Evolutionary conservation across 2,329 filamentous ascomycete genomes (phyloP).

Genomic region (Exophiala phaeomuriformis): DNA sequence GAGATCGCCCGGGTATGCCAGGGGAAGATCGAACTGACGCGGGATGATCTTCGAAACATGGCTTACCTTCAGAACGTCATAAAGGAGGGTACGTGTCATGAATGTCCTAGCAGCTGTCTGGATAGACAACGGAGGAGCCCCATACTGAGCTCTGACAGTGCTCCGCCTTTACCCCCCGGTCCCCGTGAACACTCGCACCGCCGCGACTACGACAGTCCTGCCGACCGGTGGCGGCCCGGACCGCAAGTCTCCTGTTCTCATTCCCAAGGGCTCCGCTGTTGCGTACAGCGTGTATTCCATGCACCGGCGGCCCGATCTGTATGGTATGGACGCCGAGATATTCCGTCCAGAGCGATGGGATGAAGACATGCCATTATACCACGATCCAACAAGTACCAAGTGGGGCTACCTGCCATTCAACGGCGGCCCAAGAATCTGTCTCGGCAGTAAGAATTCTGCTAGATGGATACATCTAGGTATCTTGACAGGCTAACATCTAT

Average conservation of each 20-base stretch:
- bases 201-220: conserved; percentile 65
- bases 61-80: conserved; percentile 42
- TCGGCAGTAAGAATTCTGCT: conserved; percentile 37
- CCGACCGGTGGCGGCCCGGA: conserved; percentile 53
- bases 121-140: too few relatives aligned
- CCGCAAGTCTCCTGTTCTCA: conserved; percentile 37
- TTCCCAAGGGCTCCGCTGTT: conserved; percentile 42
- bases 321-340: conserved; percentile 35
- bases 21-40: conserved; percentile 35
- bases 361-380: conserved; percentile 39
- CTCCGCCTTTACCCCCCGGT: conserved; percentile 70
- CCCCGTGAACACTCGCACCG: conserved; percentile 67
- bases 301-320: conserved; percentile 43
- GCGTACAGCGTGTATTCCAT: conserved; percentile 46
- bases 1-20: conserved; percentile 52
- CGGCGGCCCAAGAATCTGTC: conserved; percentile 47
- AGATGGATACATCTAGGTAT: too few relatives aligned
- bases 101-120: too few relatives aligned
- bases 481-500: not conserved
- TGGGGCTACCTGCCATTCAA: conserved; percentile 50
- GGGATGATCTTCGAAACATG: conserved; percentile 36
- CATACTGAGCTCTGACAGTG: too few relatives aligned
- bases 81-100: too few relatives aligned
- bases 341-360: conserved; percentile 47
- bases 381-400: conserved; percentile 37